Base-by-base conservation (phyloP, 305 asterid genomes). In the Rubia occidens region DNA sequence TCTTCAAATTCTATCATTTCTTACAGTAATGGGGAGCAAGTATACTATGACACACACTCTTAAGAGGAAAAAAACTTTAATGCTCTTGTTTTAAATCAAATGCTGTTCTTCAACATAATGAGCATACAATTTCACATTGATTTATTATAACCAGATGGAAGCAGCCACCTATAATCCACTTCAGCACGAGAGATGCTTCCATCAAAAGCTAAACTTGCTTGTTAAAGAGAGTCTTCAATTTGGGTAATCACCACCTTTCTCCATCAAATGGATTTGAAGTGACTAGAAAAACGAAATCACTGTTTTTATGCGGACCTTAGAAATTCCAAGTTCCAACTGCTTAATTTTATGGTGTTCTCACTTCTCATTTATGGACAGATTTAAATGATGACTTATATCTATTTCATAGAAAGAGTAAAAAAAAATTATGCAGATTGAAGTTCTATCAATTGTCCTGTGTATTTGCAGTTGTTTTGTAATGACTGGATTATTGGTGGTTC, bases 161-260 rank as follows among this genome's bases (percentile, higher is more conserved):
- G 82, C 81, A 75, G 83, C 78, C 40, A 87, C 85, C 74, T 94
- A 94, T 76, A 82, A 83, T 80, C 97, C 97, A 64, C 65, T 81
- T 81, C 89, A 83, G 79, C 88, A 91, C 47, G 88, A 91, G 73
- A 84, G 96, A 84, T 97, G 97, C 68, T 89, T 94, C 79, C 99
- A 94, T 76, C 85, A 83, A 77, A 85, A 85, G 67, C 83, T 94
- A 69, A 89, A 89, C 89, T 73, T 78, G 79, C 96, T 94, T 69
- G 95, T 91, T 29, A 91, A 94, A 82, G 89, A 86, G 84, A 94
- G 99, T 83, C 89, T 91, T 60, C 95, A 84, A 68, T 79, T 83
- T 62, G 95, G 99, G 99, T 94, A 86, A 81, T 47, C 64, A 66
- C 76, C 72, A 76, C 68, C 58, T 53, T 67, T 32, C 18, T 68